These are phyloP conservation scores for Magnolia officinalis DNA, from an alignment of 164 flowering plant genomes.

Conservation along the genomic window DNA sequence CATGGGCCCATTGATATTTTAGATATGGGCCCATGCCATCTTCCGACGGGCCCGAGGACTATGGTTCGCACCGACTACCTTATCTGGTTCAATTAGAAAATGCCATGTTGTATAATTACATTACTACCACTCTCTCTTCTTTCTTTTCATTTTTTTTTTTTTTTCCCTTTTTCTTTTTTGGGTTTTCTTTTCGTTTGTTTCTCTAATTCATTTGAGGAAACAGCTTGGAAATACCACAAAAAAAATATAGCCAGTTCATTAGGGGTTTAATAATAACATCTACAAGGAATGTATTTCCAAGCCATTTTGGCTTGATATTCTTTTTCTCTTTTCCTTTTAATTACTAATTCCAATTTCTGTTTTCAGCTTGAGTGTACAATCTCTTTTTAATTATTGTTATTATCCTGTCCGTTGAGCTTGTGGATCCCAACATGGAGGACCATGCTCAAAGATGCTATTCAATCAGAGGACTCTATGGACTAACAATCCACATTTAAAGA, in stretches of 20 bases:
- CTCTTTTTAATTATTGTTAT: not conserved
- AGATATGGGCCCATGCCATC: not conserved
- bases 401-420: too few species aligned
- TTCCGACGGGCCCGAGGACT: not conserved
- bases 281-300: constrained; percentile 10
- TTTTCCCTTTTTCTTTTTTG: not conserved
- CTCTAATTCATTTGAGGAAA: constrained; percentile 5
- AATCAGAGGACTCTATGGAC: too few species aligned
- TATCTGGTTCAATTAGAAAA: not conserved
- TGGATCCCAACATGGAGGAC: too few species aligned
- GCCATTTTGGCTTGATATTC: constrained; percentile 8
- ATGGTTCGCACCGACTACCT: not conserved
- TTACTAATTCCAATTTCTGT: constrained; percentile 7
- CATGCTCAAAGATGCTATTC: too few species aligned
- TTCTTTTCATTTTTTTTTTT: not conserved
- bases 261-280: constrained; percentile 7
- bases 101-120: constrained; percentile 8
- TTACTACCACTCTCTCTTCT: not conserved
- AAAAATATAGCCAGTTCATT: not conserved
- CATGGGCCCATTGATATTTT: not conserved
- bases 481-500: too few species aligned
- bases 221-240: constrained; percentile 15
- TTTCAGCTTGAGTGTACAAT: not conserved
- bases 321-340: not conserved
- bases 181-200: not conserved